Evolutionary conservation across 2,329 filamentous ascomycete species (phyloP), one percentile per base, ranked within the genome.

Genomic region (Raffaelea arxii): DNA sequence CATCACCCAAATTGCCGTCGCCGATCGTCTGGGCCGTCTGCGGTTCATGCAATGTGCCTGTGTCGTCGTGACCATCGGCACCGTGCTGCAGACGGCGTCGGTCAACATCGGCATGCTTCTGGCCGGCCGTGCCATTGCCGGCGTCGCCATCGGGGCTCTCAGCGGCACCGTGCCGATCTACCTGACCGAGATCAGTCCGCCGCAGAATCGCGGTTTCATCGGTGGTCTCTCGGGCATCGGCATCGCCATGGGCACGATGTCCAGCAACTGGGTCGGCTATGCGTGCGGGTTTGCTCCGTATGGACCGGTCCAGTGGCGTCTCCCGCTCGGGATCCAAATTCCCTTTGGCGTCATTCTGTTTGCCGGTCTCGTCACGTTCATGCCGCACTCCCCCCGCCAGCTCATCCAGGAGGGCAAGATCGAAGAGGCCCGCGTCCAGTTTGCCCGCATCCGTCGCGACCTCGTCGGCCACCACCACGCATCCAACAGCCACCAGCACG

Each of bases 201-300:
- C 70, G 0, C 55, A 63, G 9, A 60, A 62, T 44, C 67, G 74
- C 32, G 74, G 74, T n/a, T 58, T 77, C 14, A 75, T 77, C 48
- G 73, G 70, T 16, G 72, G 73, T 14, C 65, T 72, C 38, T 73
- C 69, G 1, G 74, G 75, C 7, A 71, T 71, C 43, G 74, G 74
- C 7, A 74, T 77, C 48, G 66, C 71, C 3, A 71, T 75, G 44
- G 75, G 74, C 11, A 75, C 72, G 4, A 75, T 76, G 71, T 61
- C 65, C 51, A 73, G 71, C 4, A 78, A 78, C 55, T 78, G 74
- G 75, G 67, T 77, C 4, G 74, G 74, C 3, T 77, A 71, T 51
- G 72, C 72, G 0, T 75, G 74, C 50, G 66, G 69, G 19, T 76
- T 69, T 46, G 72, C 74, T 0, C 64, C 73, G 0, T 75, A 76